Base-by-base conservation (phyloP, 306 rosid species). In the Dryas drummondii region DNA sequence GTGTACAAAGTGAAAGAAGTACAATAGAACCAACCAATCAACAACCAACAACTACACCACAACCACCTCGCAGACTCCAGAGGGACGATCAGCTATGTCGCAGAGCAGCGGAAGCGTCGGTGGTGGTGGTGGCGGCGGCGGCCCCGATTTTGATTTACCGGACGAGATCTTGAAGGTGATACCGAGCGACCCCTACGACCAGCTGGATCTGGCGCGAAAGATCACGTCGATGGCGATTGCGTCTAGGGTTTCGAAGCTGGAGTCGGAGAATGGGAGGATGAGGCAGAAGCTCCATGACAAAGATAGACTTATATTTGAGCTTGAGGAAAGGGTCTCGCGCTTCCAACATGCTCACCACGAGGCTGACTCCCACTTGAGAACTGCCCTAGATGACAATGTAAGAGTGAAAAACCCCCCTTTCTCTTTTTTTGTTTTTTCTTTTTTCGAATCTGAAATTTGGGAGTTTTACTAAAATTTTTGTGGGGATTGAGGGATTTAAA, bases 161-260 rank as follows among this genome's bases (percentile, higher is more conserved):
- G 91, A 93, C 59, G 97, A 89, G 78, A 87, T 90, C 69, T 76
- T 93, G 3, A 52, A 91, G 57, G 93, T 90, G 47, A 87, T 93
- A 0, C 98, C 98, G 4, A 85, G 91, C 57, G 97, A 93, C 84
- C 98, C 98, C 0, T 93, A 88, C 73, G 87, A 93, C 5, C 98
- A 93, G 73, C 94, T 93, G 56, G 98, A 93, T 90, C 98, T 93
- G 66, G 98, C 98, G 41, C 87, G 98, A 60, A 93, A 90, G 83
- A 93, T 93, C 7, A 93, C 98, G 7, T 93, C 98, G 78, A 84
- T 93, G 94, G 98, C 98, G 48, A 89, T 93, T 32, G 98, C 98
- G 13, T 88, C 98, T 5, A 77, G 98, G 41, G 97, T 93, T 47
- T 81, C 94, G 5, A 83, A 89, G 27, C 96, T 93, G 16, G 98